Evolutionary conservation across 768 basidiomycete genomes (phyloP), one percentile per base, ranked within the genome.

Genomic region (Serendipita sp.): DNA sequence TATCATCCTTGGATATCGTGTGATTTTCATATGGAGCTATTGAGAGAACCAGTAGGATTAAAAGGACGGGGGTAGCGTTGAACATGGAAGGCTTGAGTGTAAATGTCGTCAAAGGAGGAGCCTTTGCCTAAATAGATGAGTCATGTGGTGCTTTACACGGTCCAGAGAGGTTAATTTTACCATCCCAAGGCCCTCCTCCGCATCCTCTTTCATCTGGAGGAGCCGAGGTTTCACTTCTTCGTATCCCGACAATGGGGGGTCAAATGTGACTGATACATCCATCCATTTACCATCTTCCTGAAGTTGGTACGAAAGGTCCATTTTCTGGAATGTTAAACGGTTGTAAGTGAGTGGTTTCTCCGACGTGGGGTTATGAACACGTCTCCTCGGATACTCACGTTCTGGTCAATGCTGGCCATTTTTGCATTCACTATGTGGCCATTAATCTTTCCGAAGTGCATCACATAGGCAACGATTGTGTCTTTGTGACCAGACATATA

Each of bases 401-500:
- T 83, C 46, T 80, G 77, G 69, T 86, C 81, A 46, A 90, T 89
- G 2, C 77, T 76, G 7, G 78, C 78, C 88, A 90, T 87, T 71
- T 83, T 78, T 5, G 88, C 88, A n/a, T 79, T 79, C 2, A 73
- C 73, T 32, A 71, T 70, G 45, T 75, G 75, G 34, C 79, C 78
- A 24, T 75, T 69, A 10, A 89, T 78, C 67, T 85, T 83, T 7
- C 86, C 88, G 69, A 79, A 88, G 78, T 86, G 81, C 68, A 85
- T 87, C 46, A 86, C 87, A 68, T 90, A 92, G 2, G 87, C 87
- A 41, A 92, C 87, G 68, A 92, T 77, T 1, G 89, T 91, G 70
- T 91, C 89, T 0, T 86, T 86, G 70, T 91, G 90, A 67, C 77
- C 83, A 35, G 81, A 85, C 89, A 91, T 92, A 76, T 92, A 92